Conservation (phyloP, 805 yeast species). For the Candida jianshihensis region DNA sequence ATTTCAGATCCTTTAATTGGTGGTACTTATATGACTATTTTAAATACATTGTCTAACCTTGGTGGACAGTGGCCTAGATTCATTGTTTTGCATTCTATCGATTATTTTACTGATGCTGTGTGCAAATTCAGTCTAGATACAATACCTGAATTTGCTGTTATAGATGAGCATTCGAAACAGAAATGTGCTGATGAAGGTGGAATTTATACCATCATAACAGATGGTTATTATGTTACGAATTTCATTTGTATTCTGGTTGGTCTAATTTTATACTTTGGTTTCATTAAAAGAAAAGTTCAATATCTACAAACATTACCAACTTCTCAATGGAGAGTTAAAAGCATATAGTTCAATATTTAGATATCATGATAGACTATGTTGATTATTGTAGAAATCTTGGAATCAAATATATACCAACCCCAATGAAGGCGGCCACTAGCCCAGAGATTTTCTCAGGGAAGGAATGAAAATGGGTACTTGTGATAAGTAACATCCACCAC, state of each 20-base stretch:
- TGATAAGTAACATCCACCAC: conserved; percentile 84
- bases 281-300: conserved; percentile 56
- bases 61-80: conserved; percentile 98
- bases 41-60: conserved; percentile 84
- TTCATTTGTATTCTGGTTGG: conserved; percentile 66
- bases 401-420: conserved; percentile 33
- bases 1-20: conserved; percentile 95
- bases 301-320: conserved; percentile 67
- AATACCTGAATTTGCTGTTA: conserved; percentile 4
- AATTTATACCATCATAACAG: conserved; percentile 43
- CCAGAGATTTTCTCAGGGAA: conserved; percentile 70
- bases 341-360: neutral
- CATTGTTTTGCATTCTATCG: conserved; percentile 74
- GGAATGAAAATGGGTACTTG: conserved; percentile 81
- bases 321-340: conserved; percentile 60
- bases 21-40: conserved; percentile 95
- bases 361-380: neutral
- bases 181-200: conserved; percentile 54
- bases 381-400: conserved; percentile 23
- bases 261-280: conserved; percentile 49
- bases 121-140: conserved; percentile 36
- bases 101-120: conserved; percentile 59
- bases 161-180: conserved; percentile 34
- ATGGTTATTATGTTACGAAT: conserved; percentile 84
- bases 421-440: conserved; percentile 50